Percentiles rank a stretch among this genome's conserved stretches.
phyloP scores from a whole-genome alignment of 2,329 filamentous ascomycete genomes.

The Fusarium sp. region DNA sequence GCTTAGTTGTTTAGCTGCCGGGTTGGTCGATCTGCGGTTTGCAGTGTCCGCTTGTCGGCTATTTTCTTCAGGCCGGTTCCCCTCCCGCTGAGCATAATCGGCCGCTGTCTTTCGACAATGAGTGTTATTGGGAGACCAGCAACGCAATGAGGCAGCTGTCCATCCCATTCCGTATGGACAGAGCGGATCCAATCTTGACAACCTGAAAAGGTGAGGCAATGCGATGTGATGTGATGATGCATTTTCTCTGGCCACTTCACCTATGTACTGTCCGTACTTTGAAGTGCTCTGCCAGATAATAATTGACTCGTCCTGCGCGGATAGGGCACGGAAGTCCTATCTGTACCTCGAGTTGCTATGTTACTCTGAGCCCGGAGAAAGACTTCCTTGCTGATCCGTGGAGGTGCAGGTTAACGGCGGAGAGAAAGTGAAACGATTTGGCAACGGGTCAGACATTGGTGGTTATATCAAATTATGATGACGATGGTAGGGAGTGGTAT shows the following conservation, averaged over 20 bases:
- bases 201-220: conserved; percentile 39
- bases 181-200: conserved; percentile 43
- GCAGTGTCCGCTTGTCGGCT: conserved; percentile 33
- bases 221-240: conserved; percentile 48
- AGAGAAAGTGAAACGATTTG: conserved; percentile 5
- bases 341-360: conserved; percentile 29
- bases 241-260: conserved; percentile 38
- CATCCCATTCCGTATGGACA: conserved; percentile 22
- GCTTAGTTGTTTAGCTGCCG: conserved; percentile 43
- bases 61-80: conserved; percentile 31
- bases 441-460: conserved; percentile 12
- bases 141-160: conserved; percentile 41
- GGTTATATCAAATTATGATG: conserved; percentile 3
- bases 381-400: conserved; percentile 21
- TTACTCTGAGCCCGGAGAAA: conserved; percentile 33
- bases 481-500: conserved; percentile 18
- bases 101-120: conserved; percentile 28
- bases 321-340: conserved; percentile 38
- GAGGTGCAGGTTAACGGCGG: conserved; percentile 18
- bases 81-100: conserved; percentile 39
- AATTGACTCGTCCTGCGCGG: conserved; percentile 31
- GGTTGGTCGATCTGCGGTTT: conserved; percentile 47
- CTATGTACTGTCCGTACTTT: conserved; percentile 17
- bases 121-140: conserved; percentile 36
- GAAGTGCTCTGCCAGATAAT: conserved; percentile 2